phyloP scores from a whole-genome alignment of 1,284 basidiomycete species.

The Apiotrichum gamsii region DNA sequence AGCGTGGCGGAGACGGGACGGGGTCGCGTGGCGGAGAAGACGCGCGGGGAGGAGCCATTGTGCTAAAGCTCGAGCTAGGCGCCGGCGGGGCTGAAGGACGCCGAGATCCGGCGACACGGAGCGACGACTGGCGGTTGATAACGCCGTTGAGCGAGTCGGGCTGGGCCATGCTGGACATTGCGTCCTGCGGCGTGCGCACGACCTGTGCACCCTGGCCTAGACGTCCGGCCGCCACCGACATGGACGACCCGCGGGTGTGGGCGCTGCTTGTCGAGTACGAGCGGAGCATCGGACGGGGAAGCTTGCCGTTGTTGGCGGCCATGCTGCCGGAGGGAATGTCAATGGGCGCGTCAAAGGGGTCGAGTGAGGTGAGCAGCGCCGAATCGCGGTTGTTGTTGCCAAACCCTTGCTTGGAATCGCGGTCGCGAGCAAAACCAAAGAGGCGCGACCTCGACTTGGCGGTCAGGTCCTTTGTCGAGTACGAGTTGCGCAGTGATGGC shows the following conservation, averaged over 20 bases:
- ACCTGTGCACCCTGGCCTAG: conserved; percentile 24
- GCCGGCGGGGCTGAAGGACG: not conserved
- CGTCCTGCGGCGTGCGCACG: conserved; percentile 30
- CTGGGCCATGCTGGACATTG: conserved; percentile 18
- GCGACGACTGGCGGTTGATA: conserved; percentile 4
- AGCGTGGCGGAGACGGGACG: not conserved
- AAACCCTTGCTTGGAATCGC: too few relatives aligned
- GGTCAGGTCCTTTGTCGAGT: too few relatives aligned
- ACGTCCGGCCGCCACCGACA: not conserved
- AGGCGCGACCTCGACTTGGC: too few relatives aligned
- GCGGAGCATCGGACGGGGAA: conserved; percentile 3
- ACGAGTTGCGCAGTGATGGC: not conserved
- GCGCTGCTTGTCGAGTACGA: conserved; percentile 13
- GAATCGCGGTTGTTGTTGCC: not conserved
- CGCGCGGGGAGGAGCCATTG: not conserved
- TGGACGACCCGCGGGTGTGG: not conserved
- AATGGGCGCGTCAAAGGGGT: not conserved
- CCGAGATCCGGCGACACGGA: not conserved
- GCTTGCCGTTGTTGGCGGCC: not conserved
- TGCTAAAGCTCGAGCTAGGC: not conserved
- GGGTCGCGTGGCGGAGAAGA: too few relatives aligned
- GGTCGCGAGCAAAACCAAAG: too few relatives aligned
- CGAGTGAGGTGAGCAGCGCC: too few relatives aligned
- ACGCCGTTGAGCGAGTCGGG: not conserved
- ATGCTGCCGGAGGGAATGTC: not conserved